Evolutionary conservation across 495 filamentous ascomycete species (phyloP).

Genomic region (Ascodesmis nigricans): DNA sequence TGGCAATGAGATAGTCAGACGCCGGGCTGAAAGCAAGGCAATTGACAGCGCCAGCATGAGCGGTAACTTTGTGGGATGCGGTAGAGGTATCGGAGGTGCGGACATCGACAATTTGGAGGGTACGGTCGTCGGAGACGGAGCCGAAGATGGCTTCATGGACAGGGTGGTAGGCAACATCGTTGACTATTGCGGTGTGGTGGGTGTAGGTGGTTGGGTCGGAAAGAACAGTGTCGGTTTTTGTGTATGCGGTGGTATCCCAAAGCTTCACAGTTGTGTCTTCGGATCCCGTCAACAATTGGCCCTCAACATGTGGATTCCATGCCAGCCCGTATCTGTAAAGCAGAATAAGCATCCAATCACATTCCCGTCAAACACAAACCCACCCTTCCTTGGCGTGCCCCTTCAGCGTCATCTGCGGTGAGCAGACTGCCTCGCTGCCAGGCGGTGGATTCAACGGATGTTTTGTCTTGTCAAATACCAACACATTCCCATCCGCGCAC

Average conservation of each 20-base stretch:
- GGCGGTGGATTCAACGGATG: constrained; percentile 44
- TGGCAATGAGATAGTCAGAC: constrained; percentile 67
- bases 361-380: not conserved
- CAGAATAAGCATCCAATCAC: not conserved
- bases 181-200: constrained; percentile 76
- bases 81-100: constrained; percentile 39
- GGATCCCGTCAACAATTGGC: constrained; percentile 69
- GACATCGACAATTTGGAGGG: constrained; percentile 73
- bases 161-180: constrained; percentile 89
- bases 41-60: constrained; percentile 83
- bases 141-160: constrained; percentile 61
- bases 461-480: constrained; percentile 92
- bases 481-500: constrained; percentile 62
- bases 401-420: constrained; percentile 60
- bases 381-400: constrained; percentile 83
- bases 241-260: constrained; percentile 64
- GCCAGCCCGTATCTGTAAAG: constrained; percentile 39
- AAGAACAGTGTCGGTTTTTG: constrained; percentile 45
- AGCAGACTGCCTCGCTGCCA: constrained; percentile 39
- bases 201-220: constrained; percentile 53
- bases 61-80: constrained; percentile 37
- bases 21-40: constrained; percentile 80
- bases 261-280: constrained; percentile 77
- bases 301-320: constrained; percentile 72
- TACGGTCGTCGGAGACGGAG: constrained; percentile 86